Evolutionary conservation across 306 rosid genomes (phyloP).

Genomic region (Spatholobus suberectus): DNA sequence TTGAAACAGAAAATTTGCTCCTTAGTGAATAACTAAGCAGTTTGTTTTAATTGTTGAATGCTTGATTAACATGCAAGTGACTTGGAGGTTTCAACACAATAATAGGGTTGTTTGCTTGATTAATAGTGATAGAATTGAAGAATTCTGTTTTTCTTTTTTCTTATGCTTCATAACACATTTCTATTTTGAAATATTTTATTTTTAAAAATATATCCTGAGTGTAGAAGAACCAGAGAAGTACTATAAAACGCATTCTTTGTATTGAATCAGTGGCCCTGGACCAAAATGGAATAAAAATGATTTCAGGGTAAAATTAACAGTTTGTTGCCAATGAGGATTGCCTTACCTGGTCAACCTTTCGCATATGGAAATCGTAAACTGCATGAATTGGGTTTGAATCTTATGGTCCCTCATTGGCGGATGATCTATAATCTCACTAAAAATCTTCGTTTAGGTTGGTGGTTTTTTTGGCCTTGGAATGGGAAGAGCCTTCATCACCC

Average conservation of each 20-base stretch:
- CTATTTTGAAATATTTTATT: not conserved
- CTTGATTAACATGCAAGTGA: not conserved
- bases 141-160: slow-evolving; percentile 2
- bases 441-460: not conserved
- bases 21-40: slow-evolving; percentile 2
- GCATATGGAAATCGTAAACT: not conserved
- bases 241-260: not conserved
- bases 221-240: not conserved
- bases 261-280: not conserved
- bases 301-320: not conserved
- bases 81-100: slow-evolving; percentile 5
- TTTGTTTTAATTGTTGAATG: not conserved
- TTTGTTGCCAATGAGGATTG: slow-evolving; percentile 9
- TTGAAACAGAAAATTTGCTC: slow-evolving; percentile 33
- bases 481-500: not conserved
- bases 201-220: slow-evolving; percentile 7
- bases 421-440: not conserved
- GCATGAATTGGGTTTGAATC: slow-evolving; percentile 14
- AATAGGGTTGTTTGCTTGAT: slow-evolving; percentile 21
- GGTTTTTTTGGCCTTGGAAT: not conserved
- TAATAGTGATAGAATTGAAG: slow-evolving; percentile 9
- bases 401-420: not conserved
- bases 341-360: not conserved
- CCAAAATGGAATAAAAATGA: not conserved
- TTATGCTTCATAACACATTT: not conserved